These are phyloP conservation scores for Aspergillus fischeri DNA, from an alignment of 2,329 filamentous ascomycete genomes.

Conservation along the genomic window DNA sequence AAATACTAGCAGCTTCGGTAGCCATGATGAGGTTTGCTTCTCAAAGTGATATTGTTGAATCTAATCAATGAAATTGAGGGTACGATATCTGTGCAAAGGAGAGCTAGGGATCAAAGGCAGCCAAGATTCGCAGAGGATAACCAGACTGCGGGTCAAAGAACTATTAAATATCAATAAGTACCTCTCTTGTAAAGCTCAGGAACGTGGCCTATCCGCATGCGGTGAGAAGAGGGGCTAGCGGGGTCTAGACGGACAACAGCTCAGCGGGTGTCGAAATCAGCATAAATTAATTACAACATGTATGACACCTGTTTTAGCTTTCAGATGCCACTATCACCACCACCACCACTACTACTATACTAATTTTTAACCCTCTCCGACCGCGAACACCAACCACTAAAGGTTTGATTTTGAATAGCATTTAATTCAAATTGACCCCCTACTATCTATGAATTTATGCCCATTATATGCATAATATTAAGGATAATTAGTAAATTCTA, in stretches of 20 bases:
- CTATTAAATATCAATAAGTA: constrained; percentile 16
- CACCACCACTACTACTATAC: too few species aligned
- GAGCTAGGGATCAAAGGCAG: constrained; percentile 5
- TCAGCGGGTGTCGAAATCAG: too few species aligned
- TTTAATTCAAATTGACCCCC: too few species aligned
- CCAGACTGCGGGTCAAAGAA: constrained; percentile 5
- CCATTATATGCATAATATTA: too few species aligned
- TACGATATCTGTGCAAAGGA: background rate
- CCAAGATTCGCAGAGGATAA: background rate
- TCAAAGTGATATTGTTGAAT: background rate
- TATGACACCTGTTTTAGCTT: too few species aligned
- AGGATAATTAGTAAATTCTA: too few species aligned
- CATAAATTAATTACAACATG: too few species aligned
- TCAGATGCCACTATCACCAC: too few species aligned
- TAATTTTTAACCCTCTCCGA: too few species aligned
- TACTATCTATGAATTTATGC: too few species aligned
- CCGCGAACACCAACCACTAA: too few species aligned
- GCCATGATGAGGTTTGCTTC: constrained; percentile 17
- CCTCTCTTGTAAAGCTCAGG: background rate
- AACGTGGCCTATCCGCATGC: constrained; percentile 26
- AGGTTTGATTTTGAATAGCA: too few species aligned
- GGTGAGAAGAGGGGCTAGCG: constrained; percentile 16
- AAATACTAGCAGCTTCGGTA: constrained; percentile 37
- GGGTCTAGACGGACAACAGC: background rate
- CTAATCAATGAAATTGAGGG: background rate